These are phyloP conservation scores for Comarum palustre DNA, from an alignment of 306 rosid genomes.

Conservation along the genomic window DNA sequence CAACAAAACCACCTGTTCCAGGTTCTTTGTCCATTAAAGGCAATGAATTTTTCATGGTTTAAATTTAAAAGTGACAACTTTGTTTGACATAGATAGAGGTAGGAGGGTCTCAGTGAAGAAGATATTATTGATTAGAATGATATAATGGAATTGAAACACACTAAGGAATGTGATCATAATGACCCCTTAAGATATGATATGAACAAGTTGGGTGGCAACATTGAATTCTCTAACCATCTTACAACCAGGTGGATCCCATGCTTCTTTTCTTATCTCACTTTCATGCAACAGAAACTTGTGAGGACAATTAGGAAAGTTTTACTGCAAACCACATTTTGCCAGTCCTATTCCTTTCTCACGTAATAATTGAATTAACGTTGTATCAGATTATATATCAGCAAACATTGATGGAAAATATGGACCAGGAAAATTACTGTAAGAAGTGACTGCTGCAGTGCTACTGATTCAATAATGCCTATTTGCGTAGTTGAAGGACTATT, in stretches of 20 bases:
- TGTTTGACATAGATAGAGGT: neutral
- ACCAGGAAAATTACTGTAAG: neutral
- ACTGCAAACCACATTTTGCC: slow-evolving; percentile 11
- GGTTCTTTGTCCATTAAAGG: neutral
- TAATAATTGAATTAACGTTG: neutral
- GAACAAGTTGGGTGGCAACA: slow-evolving; percentile 41
- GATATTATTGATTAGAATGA: neutral
- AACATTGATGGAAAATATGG: neutral
- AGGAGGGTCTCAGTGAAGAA: neutral
- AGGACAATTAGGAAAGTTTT: slow-evolving; percentile 15
- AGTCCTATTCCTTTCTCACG: slow-evolving; percentile 2
- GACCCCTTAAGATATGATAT: slow-evolving; percentile 4
- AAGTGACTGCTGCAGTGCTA: neutral
- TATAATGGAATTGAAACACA: neutral
- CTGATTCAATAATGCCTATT: neutral
- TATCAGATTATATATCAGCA: neutral
- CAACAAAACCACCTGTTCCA: neutral
- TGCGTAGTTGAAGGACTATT: neutral
- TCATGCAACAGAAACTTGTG: slow-evolving; percentile 33
- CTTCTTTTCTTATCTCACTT: slow-evolving; percentile 32
- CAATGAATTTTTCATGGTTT: neutral
- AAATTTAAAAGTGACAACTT: neutral
- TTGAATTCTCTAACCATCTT: slow-evolving; percentile 45
- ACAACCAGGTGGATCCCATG: slow-evolving; percentile 45
- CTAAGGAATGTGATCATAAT: slow-evolving; percentile 23